Evolutionary conservation across 805 yeast genomes (phyloP), one percentile per base, ranked within the genome.

Genomic region (Saturnispora kantuleensis): DNA sequence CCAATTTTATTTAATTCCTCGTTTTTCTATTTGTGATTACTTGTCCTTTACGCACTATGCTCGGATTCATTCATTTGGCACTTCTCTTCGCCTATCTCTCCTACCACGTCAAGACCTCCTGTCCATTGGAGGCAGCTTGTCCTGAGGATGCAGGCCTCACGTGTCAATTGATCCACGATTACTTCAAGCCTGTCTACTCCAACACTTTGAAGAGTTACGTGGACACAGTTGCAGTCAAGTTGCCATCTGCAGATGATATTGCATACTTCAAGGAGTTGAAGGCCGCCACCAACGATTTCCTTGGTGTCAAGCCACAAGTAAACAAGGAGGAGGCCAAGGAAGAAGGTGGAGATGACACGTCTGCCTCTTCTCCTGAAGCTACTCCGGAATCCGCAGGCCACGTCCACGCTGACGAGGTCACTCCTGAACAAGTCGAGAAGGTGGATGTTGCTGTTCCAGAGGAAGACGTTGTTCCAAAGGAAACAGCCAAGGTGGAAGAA

Each of bases 81-180:
- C 26, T 42, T 28, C 31, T 18, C 46, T 6, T 38, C 53, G 46
- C 41, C 55, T 12, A 26, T 50, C 16, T 54, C 48, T 33, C 54
- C 12, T 45, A 49, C 33, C 60, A 60, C 44, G 41, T 60, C 15
- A 17, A 35, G 26, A 44, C 33, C 10, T 44, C 48, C 6, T 60
- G 65, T 48, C 64, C 65, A 2, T 35, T 59, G 29, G 41, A 47
- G 17, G 33, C 47, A 17, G 50, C 55, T 2, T 44, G 50, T 30
- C 43, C 42, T n/a, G 31, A 37, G 6, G 46, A 43, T 4, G 47
- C 41, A 6, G 65, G 43, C 44, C 45, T 21, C 46, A 50, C 41
- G 15, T 35, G 59, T 12, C 57, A 57, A 42, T 16, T 38, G n/a
- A 50, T 45, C 13, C 57, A 52, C 41, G 16, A 45, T 1, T 44